A percentile compares a stretch with the other conserved stretches of the same genome.
Conservation (phyloP, 805 yeast species). For the Sungouiozyma ichnusensis region DNA sequence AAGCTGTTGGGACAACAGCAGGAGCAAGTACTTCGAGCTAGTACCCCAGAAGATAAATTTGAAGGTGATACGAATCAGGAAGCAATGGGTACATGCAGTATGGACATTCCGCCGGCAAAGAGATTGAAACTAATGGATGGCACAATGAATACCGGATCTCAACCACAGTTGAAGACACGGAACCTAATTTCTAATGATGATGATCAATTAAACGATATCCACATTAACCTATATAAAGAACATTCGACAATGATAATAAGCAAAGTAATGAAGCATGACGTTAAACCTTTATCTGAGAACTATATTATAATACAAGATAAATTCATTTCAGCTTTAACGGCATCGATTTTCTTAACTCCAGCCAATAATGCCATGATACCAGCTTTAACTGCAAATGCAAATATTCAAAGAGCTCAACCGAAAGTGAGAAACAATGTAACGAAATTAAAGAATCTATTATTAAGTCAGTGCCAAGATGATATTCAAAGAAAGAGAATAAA, state of each 20-base stretch:
- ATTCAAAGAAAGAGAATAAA: conserved; percentile 16
- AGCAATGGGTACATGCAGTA: too few species aligned
- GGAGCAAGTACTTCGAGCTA: background rate
- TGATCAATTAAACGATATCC: conserved; percentile 7
- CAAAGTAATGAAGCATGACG: conserved; percentile 24
- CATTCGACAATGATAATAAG: conserved; percentile 24
- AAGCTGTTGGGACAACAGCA: conserved; percentile 6
- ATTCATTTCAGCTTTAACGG: conserved; percentile 20
- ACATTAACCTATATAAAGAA: conserved; percentile 19
- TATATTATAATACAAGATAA: conserved; percentile 23
- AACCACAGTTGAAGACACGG: conserved; percentile 2
- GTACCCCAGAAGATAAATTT: background rate
- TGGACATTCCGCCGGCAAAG: too few species aligned
- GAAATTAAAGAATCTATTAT: conserved; percentile 17
- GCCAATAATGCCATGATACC: conserved; percentile 24
- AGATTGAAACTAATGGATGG: too few species aligned
- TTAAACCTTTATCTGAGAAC: conserved; percentile 27
- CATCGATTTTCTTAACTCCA: conserved; percentile 22
- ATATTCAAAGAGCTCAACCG: conserved; percentile 20
- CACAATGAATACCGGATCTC: background rate
- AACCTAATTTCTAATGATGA: conserved; percentile 3
- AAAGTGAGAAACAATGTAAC: conserved; percentile 15
- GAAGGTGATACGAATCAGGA: background rate
- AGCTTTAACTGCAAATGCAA: conserved; percentile 19
- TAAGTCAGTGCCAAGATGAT: conserved; percentile 17